These are phyloP conservation scores for Cercospora canescens DNA, from an alignment of 2,329 filamentous ascomycete genomes.

Conservation along the genomic window DNA sequence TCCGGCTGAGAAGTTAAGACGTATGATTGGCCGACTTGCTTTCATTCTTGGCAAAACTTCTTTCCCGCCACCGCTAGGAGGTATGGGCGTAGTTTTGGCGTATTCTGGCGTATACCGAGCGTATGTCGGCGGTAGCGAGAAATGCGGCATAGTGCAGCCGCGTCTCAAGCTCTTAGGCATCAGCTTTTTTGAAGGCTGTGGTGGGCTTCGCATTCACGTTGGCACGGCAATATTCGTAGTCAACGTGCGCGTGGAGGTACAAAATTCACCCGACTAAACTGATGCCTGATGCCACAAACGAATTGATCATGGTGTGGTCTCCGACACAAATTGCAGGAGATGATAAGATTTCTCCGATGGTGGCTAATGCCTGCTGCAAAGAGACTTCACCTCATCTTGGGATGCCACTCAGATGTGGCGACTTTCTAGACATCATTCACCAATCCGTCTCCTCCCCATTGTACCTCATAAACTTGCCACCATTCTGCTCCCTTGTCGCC, in stretches of 20 bases:
- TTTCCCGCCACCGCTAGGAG: neutral
- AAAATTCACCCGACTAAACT: neutral
- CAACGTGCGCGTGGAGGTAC: neutral
- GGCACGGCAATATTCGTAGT: neutral
- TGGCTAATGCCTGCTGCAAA: neutral
- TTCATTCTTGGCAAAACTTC: neutral
- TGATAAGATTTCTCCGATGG: neutral
- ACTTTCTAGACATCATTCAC: neutral
- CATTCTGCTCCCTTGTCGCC: neutral
- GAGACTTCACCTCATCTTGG: neutral
- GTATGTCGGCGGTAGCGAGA: neutral
- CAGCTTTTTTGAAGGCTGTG: neutral
- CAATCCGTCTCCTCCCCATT: slow-evolving; percentile 9
- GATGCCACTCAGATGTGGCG: no score
- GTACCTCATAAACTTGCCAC: slow-evolving; percentile 5
- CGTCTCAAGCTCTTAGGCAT: neutral
- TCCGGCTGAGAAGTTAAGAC: neutral
- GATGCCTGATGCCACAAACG: neutral
- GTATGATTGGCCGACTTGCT: neutral
- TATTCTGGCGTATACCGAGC: neutral
- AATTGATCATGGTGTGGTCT: neutral
- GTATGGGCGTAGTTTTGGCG: neutral
- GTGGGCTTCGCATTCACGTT: neutral
- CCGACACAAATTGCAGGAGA: neutral
- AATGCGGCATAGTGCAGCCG: neutral